Evolutionary conservation across 768 basidiomycete genomes (phyloP), one percentile per base, ranked within the genome.

Genomic region (Psilocybe cyanescens): DNA sequence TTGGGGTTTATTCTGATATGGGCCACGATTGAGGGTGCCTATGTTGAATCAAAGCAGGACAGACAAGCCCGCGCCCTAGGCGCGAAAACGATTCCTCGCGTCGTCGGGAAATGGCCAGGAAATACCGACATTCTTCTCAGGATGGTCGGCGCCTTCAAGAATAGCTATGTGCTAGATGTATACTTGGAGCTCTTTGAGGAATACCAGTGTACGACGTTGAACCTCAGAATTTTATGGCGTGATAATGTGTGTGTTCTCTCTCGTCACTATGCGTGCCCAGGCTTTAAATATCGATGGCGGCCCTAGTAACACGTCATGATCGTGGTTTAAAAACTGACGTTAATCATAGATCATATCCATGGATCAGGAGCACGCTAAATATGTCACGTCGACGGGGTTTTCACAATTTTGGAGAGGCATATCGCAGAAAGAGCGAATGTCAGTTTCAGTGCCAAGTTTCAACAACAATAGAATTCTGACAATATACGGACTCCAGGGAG

Each of bases 51-150:
- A 48, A 59, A 65, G 1, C 83, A 87, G 54, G 64, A 63, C 17
- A 73, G 74, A 35, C 78, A 86, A 48, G 85, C 85, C 0, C 68
- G 69, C 9, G 79, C 75, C 33, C 71, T 87, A 12, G 81, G 82
- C 4, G 86, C 86, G 5, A 75, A 76, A 61, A 77, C 72, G 2
- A 83, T 88, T 51, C 87, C 86, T 3, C 74, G 79, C 17, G 84
- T 90, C 14, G 75, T 81, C 16, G 90, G 90, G 6, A 86, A 83
- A 75, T 90, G 88, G 87, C 90, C 89, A 3, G 90, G 90, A n/a
- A 91, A 91, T 69, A 74, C 91, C 66, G 90, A 92, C 66, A 71
- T 91, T 51, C 79, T 90, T 59, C 68, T 89, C 50, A 76, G 73
- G 57, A 82, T 88, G 77, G 78, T 83, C 65, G 75, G 75, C 19